These are phyloP conservation scores for Prunus persica DNA, from an alignment of 306 rosid genomes.

Conservation along the genomic window Prunus_persica_NCBIv2 NC_034012.1:4289501-4290000, in stretches of 20 bases:
- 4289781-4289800: conserved; percentile 60
- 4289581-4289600: conserved; percentile 58
- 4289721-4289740: conserved; percentile 59
- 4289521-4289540: conserved; percentile 45
- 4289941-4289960: background rate
- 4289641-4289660: conserved; percentile 73
- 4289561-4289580: conserved; percentile 52
- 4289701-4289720: conserved; percentile 45
- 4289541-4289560: conserved; percentile 66
- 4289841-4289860: background rate
- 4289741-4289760: conserved; percentile 52
- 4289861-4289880: background rate
- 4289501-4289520: background rate
- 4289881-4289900: background rate
- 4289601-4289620: conserved; percentile 67
- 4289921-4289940: background rate
- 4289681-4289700: conserved; percentile 62
- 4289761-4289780: conserved; percentile 47
- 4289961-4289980: background rate
- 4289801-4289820: background rate
- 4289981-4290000: background rate
- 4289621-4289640: conserved; percentile 58
- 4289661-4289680: conserved; percentile 60
- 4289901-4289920: background rate
- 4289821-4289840: no score